Conservation (phyloP, 768 basidiomycete genomes). For the Russula abietina region DNA sequence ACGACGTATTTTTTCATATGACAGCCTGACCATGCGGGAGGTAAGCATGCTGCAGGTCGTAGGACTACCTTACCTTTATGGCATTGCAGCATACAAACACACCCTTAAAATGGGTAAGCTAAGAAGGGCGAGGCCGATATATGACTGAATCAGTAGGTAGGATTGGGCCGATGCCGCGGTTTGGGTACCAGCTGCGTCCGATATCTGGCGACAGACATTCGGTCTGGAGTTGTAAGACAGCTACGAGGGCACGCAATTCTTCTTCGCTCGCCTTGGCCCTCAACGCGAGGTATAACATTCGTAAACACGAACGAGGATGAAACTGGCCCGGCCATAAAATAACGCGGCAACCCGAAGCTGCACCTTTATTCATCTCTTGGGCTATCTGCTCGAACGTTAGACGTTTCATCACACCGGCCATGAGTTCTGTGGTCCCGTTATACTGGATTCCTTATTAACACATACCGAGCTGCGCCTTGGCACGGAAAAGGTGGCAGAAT, state of each 20-base stretch:
- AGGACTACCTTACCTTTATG: conserved; percentile 52
- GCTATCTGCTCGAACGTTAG: conserved; percentile 67
- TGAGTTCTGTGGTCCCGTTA: conserved; percentile 57
- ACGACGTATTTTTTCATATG: conserved; percentile 61
- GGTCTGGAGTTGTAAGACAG: conserved; percentile 44
- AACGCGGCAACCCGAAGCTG: conserved; percentile 79
- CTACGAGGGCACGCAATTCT: conserved; percentile 48
- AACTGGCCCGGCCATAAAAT: conserved; percentile 68
- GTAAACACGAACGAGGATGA: not conserved
- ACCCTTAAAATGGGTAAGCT: conserved; percentile 36
- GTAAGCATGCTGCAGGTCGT: not conserved
- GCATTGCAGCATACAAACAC: conserved; percentile 73
- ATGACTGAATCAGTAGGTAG: conserved; percentile 76
- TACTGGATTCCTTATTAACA: conserved; percentile 29
- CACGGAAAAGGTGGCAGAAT: not conserved
- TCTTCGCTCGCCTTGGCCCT: conserved; percentile 64
- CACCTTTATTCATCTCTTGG: conserved; percentile 59
- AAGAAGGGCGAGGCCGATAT: conserved; percentile 42
- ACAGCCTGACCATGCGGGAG: conserved; percentile 41
- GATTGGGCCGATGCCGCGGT: conserved; percentile 60
- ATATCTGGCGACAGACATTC: conserved; percentile 34
- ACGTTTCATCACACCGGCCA: conserved; percentile 24
- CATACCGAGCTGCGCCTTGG: conserved; percentile 4
- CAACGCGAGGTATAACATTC: not conserved
- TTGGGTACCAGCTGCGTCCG: conserved; percentile 69